Evolutionary conservation across 805 yeast genomes (phyloP), one percentile per base, ranked within the genome.

Genomic region (Starmerella potacharoeniae): DNA sequence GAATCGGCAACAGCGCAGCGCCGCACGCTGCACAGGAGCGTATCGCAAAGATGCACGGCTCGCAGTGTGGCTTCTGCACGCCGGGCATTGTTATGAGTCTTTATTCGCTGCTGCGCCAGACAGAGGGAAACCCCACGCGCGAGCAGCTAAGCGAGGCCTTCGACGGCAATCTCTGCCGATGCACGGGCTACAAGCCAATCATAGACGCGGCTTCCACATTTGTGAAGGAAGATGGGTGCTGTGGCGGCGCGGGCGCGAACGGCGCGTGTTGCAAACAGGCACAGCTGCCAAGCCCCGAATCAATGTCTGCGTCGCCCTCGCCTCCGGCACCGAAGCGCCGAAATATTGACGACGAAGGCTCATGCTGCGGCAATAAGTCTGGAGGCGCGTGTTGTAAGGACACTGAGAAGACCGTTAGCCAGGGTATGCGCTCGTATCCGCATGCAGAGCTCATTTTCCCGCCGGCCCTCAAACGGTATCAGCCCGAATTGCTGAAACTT

Each of bases 1-100:
- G 79, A n/a, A 66, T 75, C 31, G 78, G 78, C 3, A 60, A 66
- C 10, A 56, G 71, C 30, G 65, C 64, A 11, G 60, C 68, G 43
- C 75, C 76, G 5, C 79, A 75, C 59, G 76, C 78, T 2, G 74
- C 73, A n/a, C 79, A 75, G 59, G 78, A 75, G 58, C 66, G 79
- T 28, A 73, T 75, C 39, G 78, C 77, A 13, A 68, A 71, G 53
- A 72, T 72, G 59, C 78, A 75, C 54, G 79, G 79, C 6, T 74
- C 78, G 0, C 79, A 75, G 61, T 75, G 79, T 61, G 79, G 79
- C 3, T 75, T 74, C 59, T 75, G 79, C 58, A 75, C 79, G 6
- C 79, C 78, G 0, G 79, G 79, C 6, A 75, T 75, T 51, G 77
- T 75, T 9, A 75, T 75, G 79, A 71, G 75, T 40, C 59, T 75